These are phyloP conservation scores for Pythium insidiosum DNA, from an alignment of 352 stramenopile species.

Conservation along the genomic window DNA sequence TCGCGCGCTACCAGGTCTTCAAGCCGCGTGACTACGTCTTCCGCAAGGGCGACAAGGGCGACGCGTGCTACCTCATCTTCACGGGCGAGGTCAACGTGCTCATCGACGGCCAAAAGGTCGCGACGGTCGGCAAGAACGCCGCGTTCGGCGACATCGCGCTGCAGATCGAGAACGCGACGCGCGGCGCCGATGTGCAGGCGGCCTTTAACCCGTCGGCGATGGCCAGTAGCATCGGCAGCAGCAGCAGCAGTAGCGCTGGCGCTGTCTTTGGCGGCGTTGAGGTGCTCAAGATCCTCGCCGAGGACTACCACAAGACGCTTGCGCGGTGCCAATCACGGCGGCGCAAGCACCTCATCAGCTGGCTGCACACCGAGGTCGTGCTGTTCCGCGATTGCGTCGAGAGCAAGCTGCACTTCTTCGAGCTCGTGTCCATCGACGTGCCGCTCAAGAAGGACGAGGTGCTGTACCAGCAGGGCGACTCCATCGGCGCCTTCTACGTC, in stretches of 20 bases:
- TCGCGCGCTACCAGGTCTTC: slow-evolving; percentile 43
- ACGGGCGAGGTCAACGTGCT: slow-evolving; percentile 57
- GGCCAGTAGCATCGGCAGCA: neutral
- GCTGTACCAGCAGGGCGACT: slow-evolving; percentile 53
- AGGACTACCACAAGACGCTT: slow-evolving; percentile 69
- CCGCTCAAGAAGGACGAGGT: slow-evolving; percentile 45
- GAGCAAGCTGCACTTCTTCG: slow-evolving; percentile 72
- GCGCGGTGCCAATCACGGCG: slow-evolving; percentile 51
- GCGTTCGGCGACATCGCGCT: slow-evolving; percentile 63
- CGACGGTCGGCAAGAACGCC: slow-evolving; percentile 43
- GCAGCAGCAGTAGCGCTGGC: too few species aligned
- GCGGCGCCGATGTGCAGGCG: slow-evolving; percentile 53
- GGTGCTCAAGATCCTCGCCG: slow-evolving; percentile 56
- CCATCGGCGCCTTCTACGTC: slow-evolving; percentile 58
- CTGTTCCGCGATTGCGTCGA: slow-evolving; percentile 68
- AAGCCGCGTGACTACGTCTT: slow-evolving; percentile 47
- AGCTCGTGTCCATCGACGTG: slow-evolving; percentile 68
- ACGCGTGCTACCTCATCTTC: slow-evolving; percentile 61
- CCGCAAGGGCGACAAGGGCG: slow-evolving; percentile 49
- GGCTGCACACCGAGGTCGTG: slow-evolving; percentile 55
- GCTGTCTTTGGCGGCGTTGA: slow-evolving; percentile 37
- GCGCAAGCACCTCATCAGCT: slow-evolving; percentile 57
- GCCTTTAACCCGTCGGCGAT: slow-evolving; percentile 7
- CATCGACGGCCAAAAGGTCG: slow-evolving; percentile 51
- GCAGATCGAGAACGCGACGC: slow-evolving; percentile 64